A percentile compares a stretch with the other conserved stretches of the same genome.
These are phyloP conservation scores for Pseudopyrenochaeta lycopersici DNA, from an alignment of 2,329 filamentous ascomycete genomes.

Conservation along the genomic window DNA sequence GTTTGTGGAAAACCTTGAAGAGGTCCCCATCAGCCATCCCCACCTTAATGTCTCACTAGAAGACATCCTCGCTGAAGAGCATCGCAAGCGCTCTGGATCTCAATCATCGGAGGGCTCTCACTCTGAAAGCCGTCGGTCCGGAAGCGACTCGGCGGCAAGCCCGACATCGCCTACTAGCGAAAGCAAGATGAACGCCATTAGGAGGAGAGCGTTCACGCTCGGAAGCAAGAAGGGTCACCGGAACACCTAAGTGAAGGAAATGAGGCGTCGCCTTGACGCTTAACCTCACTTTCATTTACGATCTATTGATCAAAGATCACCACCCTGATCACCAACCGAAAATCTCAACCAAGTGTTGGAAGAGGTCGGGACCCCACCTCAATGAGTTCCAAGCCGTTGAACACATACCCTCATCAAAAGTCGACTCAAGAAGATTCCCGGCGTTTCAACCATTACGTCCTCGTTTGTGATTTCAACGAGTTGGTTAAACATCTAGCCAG, in stretches of 20 bases:
- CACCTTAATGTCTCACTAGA: constrained; percentile 52
- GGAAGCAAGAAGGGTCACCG: constrained; percentile 45
- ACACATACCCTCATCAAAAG: neutral
- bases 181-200: constrained; percentile 33
- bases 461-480: neutral
- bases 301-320: constrained; percentile 3
- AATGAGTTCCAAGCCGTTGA: neutral
- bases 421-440: neutral
- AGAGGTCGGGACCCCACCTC: constrained; percentile 18
- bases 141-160: constrained; percentile 28
- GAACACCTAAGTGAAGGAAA: neutral
- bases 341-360: constrained; percentile 44
- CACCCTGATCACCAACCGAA: constrained; percentile 4
- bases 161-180: constrained; percentile 40
- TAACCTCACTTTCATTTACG: neutral
- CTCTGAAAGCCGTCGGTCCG: constrained; percentile 23
- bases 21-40: constrained; percentile 47
- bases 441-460: neutral
- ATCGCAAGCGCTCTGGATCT: constrained; percentile 44
- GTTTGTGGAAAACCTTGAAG: constrained; percentile 51
- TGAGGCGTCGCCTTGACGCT: neutral
- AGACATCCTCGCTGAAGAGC: constrained; percentile 50
- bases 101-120: constrained; percentile 42
- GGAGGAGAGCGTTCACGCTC: constrained; percentile 38
- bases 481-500: neutral